A percentile compares a stretch with the other conserved stretches of the same genome.
Evolutionary conservation across 805 yeast species (phyloP).

Genomic region (Komagataella ulmi): DNA sequence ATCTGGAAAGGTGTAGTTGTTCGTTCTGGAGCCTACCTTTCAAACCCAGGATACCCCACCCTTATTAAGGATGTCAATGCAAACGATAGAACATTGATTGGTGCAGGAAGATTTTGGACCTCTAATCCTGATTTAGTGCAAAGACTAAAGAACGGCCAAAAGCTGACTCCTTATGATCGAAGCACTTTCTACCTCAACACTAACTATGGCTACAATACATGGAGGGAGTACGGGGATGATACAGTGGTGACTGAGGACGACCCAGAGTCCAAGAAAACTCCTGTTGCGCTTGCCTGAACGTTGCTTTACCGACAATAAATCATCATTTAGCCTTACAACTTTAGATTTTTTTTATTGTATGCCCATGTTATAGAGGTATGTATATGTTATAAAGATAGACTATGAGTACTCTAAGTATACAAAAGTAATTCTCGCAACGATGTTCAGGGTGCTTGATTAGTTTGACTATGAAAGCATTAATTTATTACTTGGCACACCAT

Average conservation of each 20-base stretch:
- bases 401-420: too few species aligned
- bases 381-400: too few species aligned
- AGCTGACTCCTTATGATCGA: conserved; percentile 25
- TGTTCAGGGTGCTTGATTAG: too few species aligned
- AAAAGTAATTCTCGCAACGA: too few species aligned
- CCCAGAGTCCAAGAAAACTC: not conserved
- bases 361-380: too few species aligned
- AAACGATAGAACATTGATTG: conserved; percentile 30
- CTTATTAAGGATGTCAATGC: conserved; percentile 9
- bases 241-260: conserved; percentile 3
- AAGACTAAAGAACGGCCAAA: conserved; percentile 22
- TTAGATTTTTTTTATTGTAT: too few species aligned
- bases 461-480: too few species aligned
- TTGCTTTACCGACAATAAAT: too few species aligned
- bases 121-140: conserved; percentile 30
- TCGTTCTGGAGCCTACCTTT: conserved; percentile 10
- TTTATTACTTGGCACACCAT: too few species aligned
- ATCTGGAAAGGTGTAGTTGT: conserved; percentile 22
- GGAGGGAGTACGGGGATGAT: conserved; percentile 10
- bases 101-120: conserved; percentile 22
- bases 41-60: conserved; percentile 11
- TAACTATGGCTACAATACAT: conserved; percentile 22
- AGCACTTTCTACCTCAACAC: conserved; percentile 20
- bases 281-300: not conserved
- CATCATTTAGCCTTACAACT: not conserved